Evolutionary conservation across 78 protist genomes (phyloP).

Genomic region (Anaeramoeba flamelloides): DNA sequence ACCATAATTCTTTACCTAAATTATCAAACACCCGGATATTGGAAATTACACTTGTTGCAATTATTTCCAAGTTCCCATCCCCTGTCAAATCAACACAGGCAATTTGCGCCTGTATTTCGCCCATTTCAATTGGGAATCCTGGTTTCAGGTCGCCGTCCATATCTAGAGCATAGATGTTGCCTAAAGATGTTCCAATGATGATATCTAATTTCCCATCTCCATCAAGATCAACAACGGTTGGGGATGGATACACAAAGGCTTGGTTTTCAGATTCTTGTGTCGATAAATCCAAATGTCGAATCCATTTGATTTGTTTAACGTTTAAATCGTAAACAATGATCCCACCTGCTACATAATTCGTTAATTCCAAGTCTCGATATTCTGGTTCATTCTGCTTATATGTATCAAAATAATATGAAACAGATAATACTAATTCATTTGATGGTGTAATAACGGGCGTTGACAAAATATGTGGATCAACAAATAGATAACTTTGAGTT

Average conservation of each 20-base stretch:
- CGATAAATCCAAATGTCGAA: slow-evolving; percentile 19
- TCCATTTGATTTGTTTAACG: slow-evolving; percentile 18
- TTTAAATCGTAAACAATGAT: slow-evolving; percentile 31
- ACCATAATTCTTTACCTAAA: slow-evolving; percentile 26
- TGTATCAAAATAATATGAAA: slow-evolving; percentile 53
- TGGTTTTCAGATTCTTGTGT: slow-evolving; percentile 13
- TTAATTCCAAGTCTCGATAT: slow-evolving; percentile 14
- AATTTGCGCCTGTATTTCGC: slow-evolving; percentile 43
- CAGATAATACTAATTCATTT: slow-evolving; percentile 41
- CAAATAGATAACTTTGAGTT: slow-evolving; percentile 27
- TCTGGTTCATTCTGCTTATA: not conserved
- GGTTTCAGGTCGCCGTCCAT: not conserved
- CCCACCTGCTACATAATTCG: slow-evolving; percentile 63
- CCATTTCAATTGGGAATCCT: slow-evolving; percentile 49
- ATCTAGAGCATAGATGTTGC: not conserved
- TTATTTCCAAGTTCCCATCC: slow-evolving; percentile 55
- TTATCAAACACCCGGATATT: slow-evolving; percentile 32
- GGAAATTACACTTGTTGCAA: slow-evolving; percentile 31
- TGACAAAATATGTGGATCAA: slow-evolving; percentile 56
- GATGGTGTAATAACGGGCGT: slow-evolving; percentile 58
- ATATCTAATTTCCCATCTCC: slow-evolving; percentile 45
- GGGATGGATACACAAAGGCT: slow-evolving; percentile 2
- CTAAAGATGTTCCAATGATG: slow-evolving; percentile 26
- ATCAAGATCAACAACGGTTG: slow-evolving; percentile 51
- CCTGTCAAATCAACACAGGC: slow-evolving; percentile 42